Evolutionary conservation across 78 protist genomes (phyloP), one percentile per base, ranked within the genome.

Genomic region (Andalucia godoyi): DNA sequence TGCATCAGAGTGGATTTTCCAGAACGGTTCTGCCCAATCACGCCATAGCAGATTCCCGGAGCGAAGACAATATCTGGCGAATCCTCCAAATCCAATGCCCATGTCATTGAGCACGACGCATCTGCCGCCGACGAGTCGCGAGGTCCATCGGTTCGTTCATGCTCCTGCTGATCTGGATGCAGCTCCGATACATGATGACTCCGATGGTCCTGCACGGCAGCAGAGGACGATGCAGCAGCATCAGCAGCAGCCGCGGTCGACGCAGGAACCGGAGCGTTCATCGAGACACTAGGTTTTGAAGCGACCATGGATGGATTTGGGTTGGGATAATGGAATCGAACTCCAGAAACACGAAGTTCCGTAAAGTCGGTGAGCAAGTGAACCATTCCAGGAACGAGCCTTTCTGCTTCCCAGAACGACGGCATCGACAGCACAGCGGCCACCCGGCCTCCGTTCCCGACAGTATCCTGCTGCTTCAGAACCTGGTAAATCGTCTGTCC

Each of bases 1-100:
- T 53, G 2, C 10, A 36, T 72, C 61, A 73, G 8, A 12, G 73
- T 66, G 34, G 52, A 18, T 53, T 73, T 73, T 17, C 79, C 79
- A 3, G 47, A 17, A 21, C 79, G 47, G 43, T 21, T 62, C 21
- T 68, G 61, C 13, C 79, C 79, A 2, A 73, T 37, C 5, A 73
- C 40, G 6, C 32, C 72, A 10, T 13, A 66, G 36, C 58, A 27
- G 38, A 18, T 21, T 10, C 64, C 60, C 9, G 79, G 57, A 3
- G 5, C 36, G 36, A 73, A 8, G 21, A 4, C 25, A 29, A 73
- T 3, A n/a, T n/a, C n/a, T n/a, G n/a, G n/a, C n/a, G n/a, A n/a
- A n/a, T n/a, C n/a, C n/a, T n/a, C n/a, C n/a, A n/a, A n/a, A n/a
- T n/a, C n/a, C n/a, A n/a, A n/a, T n/a, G n/a, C n/a, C n/a, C n/a